phyloP scores from a whole-genome alignment of 768 basidiomycete species.

The Pleurotus tuoliensis region DNA sequence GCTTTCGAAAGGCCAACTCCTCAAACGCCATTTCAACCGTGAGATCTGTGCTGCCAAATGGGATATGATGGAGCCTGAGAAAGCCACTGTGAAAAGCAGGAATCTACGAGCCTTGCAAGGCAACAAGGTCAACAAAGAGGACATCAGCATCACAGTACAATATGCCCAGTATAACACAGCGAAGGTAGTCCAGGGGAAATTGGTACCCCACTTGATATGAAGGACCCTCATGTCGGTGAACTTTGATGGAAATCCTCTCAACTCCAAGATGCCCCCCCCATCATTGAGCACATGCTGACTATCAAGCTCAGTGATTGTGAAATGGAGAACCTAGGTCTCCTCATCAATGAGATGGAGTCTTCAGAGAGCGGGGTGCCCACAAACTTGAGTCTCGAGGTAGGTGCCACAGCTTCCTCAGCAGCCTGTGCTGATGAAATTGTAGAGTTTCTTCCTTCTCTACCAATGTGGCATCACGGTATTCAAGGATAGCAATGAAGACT shows the following conservation, averaged over 20 bases:
- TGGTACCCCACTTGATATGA: neutral
- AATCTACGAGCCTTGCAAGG: too few species aligned
- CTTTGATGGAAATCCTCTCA: neutral
- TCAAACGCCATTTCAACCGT: neutral
- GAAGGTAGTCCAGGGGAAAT: neutral
- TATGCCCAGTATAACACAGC: neutral
- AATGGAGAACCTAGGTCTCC: neutral
- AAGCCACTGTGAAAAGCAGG: too few species aligned
- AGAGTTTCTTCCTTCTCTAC: neutral
- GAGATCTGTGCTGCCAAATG: neutral
- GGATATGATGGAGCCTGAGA: fast-evolving
- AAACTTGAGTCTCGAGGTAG: neutral
- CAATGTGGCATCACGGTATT: neutral
- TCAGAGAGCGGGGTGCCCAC: neutral
- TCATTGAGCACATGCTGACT: neutral
- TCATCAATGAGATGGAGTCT: neutral
- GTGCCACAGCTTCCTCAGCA: neutral
- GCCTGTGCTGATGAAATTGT: neutral
- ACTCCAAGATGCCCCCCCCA: neutral
- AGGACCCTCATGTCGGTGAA: neutral
- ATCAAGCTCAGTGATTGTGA: neutral
- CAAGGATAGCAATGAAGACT: neutral
- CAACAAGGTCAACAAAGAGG: too few species aligned
- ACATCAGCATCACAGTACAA: too few species aligned
- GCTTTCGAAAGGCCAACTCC: too few species aligned